These are phyloP conservation scores for Penicillium mononematosum DNA, from an alignment of 495 filamentous ascomycete species.

Conservation along the genomic window DNA sequence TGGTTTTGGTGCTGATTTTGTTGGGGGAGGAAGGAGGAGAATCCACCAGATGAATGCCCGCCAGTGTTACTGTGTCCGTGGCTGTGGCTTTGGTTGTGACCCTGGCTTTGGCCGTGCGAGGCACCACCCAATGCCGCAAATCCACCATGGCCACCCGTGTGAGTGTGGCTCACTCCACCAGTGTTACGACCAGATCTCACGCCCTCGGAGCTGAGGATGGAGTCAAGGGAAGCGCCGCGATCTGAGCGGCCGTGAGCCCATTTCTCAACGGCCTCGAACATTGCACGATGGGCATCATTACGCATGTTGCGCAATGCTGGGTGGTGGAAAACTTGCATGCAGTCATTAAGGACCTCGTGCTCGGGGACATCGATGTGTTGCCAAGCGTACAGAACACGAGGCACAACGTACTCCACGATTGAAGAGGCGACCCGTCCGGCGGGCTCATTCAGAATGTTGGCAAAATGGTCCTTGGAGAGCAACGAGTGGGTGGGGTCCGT, in stretches of 20 bases:
- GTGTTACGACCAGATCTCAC: conserved; percentile 81
- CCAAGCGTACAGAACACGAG: conserved; percentile 87
- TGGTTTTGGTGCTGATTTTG: conserved; percentile 15
- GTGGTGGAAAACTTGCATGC: conserved; percentile 81
- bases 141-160: conserved; percentile 28
- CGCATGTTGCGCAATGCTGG: conserved; percentile 70
- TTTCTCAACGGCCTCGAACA: conserved; percentile 77
- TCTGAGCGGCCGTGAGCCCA: conserved; percentile 71
- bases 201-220: conserved; percentile 72
- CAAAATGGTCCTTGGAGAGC: conserved; percentile 95
- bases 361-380: conserved; percentile 77
- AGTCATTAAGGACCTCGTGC: conserved; percentile 74
- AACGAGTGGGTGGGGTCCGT: conserved; percentile 93
- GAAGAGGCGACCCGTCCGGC: conserved; percentile 78
- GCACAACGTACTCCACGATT: conserved; percentile 79
- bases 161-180: conserved; percentile 38
- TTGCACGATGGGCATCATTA: conserved; percentile 75
- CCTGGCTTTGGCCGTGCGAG: conserved; percentile 14
- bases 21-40: conserved; percentile 23
- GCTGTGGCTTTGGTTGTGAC: conserved; percentile 14
- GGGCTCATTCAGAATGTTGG: conserved; percentile 84
- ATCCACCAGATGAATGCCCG: conserved; percentile 15
- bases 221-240: conserved; percentile 61
- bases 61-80: conserved; percentile 9
- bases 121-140: conserved; percentile 27